A percentile compares a stretch with the other conserved stretches of the same genome.
Conservation (phyloP, 2,329 filamentous ascomycete genomes). For the Cladosporium austrohemisphaericum region DNA sequence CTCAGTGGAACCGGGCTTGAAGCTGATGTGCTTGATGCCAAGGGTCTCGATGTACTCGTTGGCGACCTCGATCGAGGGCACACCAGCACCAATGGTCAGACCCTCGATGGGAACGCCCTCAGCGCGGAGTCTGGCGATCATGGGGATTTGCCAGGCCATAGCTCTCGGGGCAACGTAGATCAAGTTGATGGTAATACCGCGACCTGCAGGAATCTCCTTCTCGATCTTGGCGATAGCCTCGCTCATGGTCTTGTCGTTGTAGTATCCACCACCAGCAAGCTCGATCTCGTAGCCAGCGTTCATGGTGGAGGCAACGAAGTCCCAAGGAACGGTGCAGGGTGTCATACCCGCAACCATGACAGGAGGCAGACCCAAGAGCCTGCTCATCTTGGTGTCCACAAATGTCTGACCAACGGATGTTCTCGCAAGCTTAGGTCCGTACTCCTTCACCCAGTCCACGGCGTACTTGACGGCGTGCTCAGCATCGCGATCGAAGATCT, state of each 20-base stretch:
- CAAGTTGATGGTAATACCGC: constrained; percentile 83
- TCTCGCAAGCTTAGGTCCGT: constrained; percentile 86
- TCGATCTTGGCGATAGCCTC: constrained; percentile 81
- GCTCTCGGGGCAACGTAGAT: constrained; percentile 88
- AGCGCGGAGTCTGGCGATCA: constrained; percentile 72
- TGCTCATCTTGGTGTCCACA: constrained; percentile 95
- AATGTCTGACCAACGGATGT: constrained; percentile 85
- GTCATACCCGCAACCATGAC: constrained; percentile 95
- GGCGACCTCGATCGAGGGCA: constrained; percentile 88
- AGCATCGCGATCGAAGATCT: constrained; percentile 93
- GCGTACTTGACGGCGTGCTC: constrained; percentile 93
- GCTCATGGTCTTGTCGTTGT: constrained; percentile 76
- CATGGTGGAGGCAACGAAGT: constrained; percentile 90
- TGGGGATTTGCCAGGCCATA: constrained; percentile 88
- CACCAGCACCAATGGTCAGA: constrained; percentile 86
- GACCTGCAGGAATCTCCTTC: constrained; percentile 74
- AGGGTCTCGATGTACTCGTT: constrained; percentile 92
- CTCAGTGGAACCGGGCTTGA: constrained; percentile 88
- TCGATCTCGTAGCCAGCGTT: constrained; percentile 94
- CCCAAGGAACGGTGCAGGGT: constrained; percentile 81
- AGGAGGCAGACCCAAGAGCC: constrained; percentile 77
- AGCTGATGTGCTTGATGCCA: constrained; percentile 86
- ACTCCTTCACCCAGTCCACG: constrained; percentile 96
- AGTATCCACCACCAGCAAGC: constrained; percentile 85
- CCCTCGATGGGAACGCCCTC: constrained; percentile 90